phyloP scores from a whole-genome alignment of 352 stramenopile genomes.

The Phytophthora kernoviae region DNA sequence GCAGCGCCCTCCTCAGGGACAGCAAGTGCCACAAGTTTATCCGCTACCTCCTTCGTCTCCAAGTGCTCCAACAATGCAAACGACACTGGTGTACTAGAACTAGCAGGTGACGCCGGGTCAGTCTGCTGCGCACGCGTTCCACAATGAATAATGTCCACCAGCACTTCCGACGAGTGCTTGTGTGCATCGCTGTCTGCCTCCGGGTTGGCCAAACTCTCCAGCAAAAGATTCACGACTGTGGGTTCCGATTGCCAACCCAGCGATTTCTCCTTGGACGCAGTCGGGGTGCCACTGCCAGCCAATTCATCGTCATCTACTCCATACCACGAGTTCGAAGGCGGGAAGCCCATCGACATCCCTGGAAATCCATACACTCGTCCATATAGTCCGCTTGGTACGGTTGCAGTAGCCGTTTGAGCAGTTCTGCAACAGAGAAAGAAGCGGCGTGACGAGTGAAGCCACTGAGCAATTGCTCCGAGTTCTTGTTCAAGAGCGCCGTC shows the following conservation, averaged over 20 bases:
- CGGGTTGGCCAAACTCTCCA: constrained; percentile 52
- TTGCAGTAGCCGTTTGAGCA: constrained; percentile 85
- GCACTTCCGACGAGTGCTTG: constrained; percentile 83
- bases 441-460: constrained; percentile 69
- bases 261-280: constrained; percentile 64
- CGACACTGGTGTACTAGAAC: constrained; percentile 54
- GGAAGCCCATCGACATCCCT: constrained; percentile 75
- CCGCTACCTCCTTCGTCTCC: constrained; percentile 73
- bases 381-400: constrained; percentile 86
- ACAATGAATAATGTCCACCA: constrained; percentile 88
- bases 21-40: constrained; percentile 68
- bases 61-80: constrained; percentile 81
- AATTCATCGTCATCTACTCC: constrained; percentile 73
- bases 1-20: constrained; percentile 38
- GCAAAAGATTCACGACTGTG: constrained; percentile 68
- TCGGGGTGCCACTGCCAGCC: constrained; percentile 57
- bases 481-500: constrained; percentile 84
- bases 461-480: constrained; percentile 70
- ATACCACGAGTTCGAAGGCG: constrained; percentile 79
- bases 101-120: constrained; percentile 66
- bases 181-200: constrained; percentile 77
- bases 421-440: constrained; percentile 82
- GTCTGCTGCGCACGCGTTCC: constrained; percentile 76
- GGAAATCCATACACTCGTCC: constrained; percentile 89
- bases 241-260: constrained; percentile 79